Evolutionary conservation across 805 yeast species (phyloP), one percentile per base, ranked within the genome.

Genomic region (Yamadazyma philogaea): DNA sequence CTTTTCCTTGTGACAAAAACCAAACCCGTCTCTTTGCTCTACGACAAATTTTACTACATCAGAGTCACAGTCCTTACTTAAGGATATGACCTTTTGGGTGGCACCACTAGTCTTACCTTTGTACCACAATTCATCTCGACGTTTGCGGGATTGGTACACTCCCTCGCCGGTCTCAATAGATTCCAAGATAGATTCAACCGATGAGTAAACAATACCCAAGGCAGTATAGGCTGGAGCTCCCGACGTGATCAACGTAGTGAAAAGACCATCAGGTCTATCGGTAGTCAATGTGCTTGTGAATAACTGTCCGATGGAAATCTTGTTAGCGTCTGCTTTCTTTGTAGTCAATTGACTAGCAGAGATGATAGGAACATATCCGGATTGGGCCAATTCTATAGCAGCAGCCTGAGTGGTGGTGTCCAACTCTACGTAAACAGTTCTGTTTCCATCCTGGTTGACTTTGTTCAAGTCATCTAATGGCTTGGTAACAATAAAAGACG

Each of bases 71-170:
- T 93, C 99, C 47, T 79, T 64, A 41, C 80, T 83, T 44, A 93
- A 61, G 34, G 73, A 66, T 18, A 84, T 51, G 37, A 93, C 72
- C 51, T 74, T 73, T 67, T 93, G 99, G 1, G 95, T 87, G 40
- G 96, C 95, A 16, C 99, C 99, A n/a, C 96, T 85, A 1, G 96
- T 87, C 43, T 84, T 84, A 22, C 99, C 99, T 63, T 93, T 93
- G 62, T 82, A 85, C 99, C 99, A 93, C 45, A 93, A 74, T 34
- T 95, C 98, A 47, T 87, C 81, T 16, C 57, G 56, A 40, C 75
- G 65, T 56, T 84, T 82, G 55, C 99, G 82, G 7, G 96, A 87
- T 63, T 85, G 96, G 65, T 93, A 93, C 2, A 93, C 96, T 44
- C 99, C 99, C 7, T 87, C 80, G 38, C 79, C 76, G 17, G 87